Conservation (phyloP, 805 yeast species). For the Limtongia smithiae region DNA sequence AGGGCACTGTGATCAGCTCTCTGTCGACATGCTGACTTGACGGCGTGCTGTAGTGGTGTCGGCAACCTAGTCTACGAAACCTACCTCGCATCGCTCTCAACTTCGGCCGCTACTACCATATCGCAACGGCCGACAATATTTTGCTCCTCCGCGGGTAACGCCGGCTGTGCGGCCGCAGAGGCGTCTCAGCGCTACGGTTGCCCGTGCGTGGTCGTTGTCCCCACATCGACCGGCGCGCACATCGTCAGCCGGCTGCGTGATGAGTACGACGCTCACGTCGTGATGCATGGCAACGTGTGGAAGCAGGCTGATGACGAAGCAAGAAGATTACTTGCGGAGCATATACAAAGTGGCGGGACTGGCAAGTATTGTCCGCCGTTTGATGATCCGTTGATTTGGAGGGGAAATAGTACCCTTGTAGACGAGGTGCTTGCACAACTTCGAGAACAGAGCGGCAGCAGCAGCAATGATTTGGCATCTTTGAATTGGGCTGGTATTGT, state of each 20-base stretch:
- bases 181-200: conserved; percentile 66
- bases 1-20: not conserved
- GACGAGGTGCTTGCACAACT: conserved; percentile 82
- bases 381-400: conserved; percentile 88
- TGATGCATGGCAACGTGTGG: conserved; percentile 71
- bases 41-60: conserved; percentile 58
- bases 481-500: conserved; percentile 67
- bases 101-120: conserved; percentile 52
- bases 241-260: conserved; percentile 47
- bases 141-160: conserved; percentile 95
- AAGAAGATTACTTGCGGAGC: conserved; percentile 70
- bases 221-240: conserved; percentile 45
- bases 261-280: conserved; percentile 49
- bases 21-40: not conserved
- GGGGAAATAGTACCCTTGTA: conserved; percentile 93
- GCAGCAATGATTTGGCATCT: too few species aligned
- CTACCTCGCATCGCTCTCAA: conserved; percentile 31
- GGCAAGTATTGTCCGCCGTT: conserved; percentile 89
- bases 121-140: conserved; percentile 45
- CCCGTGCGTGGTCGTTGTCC: conserved; percentile 60
- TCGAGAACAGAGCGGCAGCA: conserved; percentile 43
- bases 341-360: conserved; percentile 38
- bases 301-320: conserved; percentile 74
- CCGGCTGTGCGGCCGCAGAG: conserved; percentile 93
- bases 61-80: conserved; percentile 69